A percentile compares a stretch with the other conserved stretches of the same genome.
These are phyloP conservation scores for Apiospora saccharicola DNA, from an alignment of 2,329 filamentous ascomycete genomes.

Conservation along the genomic window DNA sequence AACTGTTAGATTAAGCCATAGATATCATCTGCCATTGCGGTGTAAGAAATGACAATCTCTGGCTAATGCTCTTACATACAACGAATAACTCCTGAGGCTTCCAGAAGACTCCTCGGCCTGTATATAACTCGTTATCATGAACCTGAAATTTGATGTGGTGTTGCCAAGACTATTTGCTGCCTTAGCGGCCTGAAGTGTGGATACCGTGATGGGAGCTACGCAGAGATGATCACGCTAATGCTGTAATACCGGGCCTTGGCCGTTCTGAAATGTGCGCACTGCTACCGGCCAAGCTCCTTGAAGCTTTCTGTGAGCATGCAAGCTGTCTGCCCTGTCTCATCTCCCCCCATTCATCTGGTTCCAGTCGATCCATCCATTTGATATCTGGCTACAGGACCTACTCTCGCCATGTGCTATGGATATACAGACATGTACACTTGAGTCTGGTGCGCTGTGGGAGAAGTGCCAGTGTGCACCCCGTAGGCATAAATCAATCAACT, in stretches of 20 bases:
- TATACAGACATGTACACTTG: background rate
- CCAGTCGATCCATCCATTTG: conserved; percentile 16
- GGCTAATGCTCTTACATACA: background rate
- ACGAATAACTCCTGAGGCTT: background rate
- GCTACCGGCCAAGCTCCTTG: conserved; percentile 15
- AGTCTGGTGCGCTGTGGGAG: background rate
- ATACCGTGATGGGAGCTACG: conserved; percentile 36
- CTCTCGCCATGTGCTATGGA: conserved; percentile 11
- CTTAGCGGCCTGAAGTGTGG: conserved; percentile 30
- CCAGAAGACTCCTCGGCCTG: conserved; percentile 2
- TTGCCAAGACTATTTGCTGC: conserved; percentile 29
- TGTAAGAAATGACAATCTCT: conserved; percentile 1
- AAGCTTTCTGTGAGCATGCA: conserved; percentile 21
- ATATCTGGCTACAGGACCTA: conserved; percentile 19
- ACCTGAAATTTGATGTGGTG: conserved; percentile 23
- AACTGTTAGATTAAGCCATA: background rate
- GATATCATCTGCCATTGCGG: background rate
- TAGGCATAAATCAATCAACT: conserved; percentile 6
- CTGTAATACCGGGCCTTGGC: background rate
- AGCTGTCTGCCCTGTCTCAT: conserved; percentile 21
- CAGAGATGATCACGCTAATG: background rate
- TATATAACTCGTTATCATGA: conserved; percentile 12
- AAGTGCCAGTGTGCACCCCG: background rate
- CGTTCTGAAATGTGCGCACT: conserved; percentile 27
- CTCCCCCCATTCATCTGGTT: conserved; percentile 21